Conservation (phyloP, 176 grass and related monocot species). For the Cocos nucifera region DNA sequence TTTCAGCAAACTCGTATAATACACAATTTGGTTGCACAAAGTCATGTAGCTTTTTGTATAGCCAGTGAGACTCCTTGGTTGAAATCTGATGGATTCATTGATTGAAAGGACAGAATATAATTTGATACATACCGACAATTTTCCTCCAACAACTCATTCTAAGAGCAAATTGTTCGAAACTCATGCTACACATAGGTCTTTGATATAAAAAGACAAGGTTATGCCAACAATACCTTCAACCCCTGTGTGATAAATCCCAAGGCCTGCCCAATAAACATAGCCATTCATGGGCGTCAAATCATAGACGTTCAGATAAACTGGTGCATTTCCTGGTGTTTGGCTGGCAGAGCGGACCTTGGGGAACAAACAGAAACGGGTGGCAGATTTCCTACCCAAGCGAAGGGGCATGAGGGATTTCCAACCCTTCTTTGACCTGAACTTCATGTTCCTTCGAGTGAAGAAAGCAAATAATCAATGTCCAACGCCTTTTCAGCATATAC, state of each 20-base stretch:
- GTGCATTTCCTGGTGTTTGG: slow-evolving; percentile 53
- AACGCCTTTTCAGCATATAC: too few relatives aligned
- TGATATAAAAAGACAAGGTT: slow-evolving; percentile 6
- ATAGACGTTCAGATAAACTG: slow-evolving; percentile 96
- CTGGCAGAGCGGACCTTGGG: slow-evolving; percentile 58
- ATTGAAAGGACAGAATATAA: too few relatives aligned
- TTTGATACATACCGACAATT: too few relatives aligned
- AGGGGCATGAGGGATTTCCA: slow-evolving; percentile 93
- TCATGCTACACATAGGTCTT: too few relatives aligned
- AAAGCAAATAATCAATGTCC: too few relatives aligned
- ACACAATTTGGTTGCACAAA: too few relatives aligned
- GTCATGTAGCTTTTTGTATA: too few relatives aligned
- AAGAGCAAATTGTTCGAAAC: too few relatives aligned
- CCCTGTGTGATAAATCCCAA: slow-evolving; percentile 96
- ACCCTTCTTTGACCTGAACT: slow-evolving; percentile 69
- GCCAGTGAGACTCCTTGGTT: too few relatives aligned
- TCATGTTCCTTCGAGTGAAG: slow-evolving; percentile 53
- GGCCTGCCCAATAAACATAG: slow-evolving; percentile 86
- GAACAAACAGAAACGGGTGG: slow-evolving; percentile 67
- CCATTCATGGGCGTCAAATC: slow-evolving; percentile 96
- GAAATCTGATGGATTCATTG: too few relatives aligned
- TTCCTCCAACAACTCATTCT: too few relatives aligned
- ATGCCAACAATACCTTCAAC: slow-evolving; percentile 57
- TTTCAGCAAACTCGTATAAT: too few relatives aligned
- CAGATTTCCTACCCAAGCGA: slow-evolving; percentile 53